Base-by-base conservation (phyloP, 2,329 filamentous ascomycete genomes). In the Exophiala viscosa region DNA sequence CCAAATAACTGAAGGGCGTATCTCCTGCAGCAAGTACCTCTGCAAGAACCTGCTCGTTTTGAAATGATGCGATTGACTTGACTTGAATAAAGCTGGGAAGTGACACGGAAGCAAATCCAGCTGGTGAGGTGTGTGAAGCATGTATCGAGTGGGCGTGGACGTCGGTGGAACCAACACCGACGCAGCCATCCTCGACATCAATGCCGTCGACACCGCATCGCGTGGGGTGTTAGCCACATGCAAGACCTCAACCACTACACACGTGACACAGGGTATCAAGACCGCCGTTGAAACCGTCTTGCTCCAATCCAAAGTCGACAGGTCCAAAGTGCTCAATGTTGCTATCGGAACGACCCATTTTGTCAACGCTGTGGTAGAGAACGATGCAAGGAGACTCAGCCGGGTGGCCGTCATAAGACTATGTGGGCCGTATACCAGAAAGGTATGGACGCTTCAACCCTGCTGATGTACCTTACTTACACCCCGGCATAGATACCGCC, bases 261-360 rank as follows among this genome's bases (percentile, higher is more conserved):
- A 79, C 60, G 76, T 78, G 34, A 78, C 76, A 33, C 69, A 67
- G 45, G 77, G 77, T 15, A 77, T 80, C 23, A 69, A 74, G 55
- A 60, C 63, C 8, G 74, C 75, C n/a, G 75, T 79, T 51, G 60
- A 66, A 9, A 69, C 70, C 8, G 71, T 79, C 0, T 61, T 80
- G 3, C 55, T 57, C 3, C 66, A 67, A 20, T 72, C 74, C 1
- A 55, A 62, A 0, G 63, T 76, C 41, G 66, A 72, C 28, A 65
- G 70, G 39, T 58, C 57, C 17, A 66, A 69, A 11, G 70, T 80
- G 4, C 61, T 73, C 35, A 75, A 72, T 33, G 74, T 80, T 10
- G 75, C 74, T 2, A 76, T 80, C 55, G 77, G 77, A 20, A 77
- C 75, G 2, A 75, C 73, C 0, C 75, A 77, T 59, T 78, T 78